Base-by-base conservation (phyloP, 768 basidiomycete genomes). In the Amanita inopinata region DNA sequence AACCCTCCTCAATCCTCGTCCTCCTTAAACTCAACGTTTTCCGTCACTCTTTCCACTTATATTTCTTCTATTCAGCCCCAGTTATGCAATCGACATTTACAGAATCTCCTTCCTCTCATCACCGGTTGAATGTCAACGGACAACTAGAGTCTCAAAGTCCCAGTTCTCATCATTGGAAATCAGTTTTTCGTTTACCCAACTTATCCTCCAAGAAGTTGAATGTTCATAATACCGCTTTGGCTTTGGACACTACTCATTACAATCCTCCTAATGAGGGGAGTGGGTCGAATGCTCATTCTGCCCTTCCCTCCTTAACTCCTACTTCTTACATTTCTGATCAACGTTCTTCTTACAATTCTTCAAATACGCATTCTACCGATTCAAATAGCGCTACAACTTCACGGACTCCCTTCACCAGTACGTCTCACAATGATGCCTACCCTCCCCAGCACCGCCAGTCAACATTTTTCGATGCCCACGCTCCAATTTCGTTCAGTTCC, bases 331-430 rank as follows among this genome's bases (percentile, higher is more conserved):
- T 65, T 25, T 74, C 75, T 22, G 77, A 78, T 62, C 73, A 74
- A 42, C 74, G 84, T 40, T 82, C 75, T 23, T 89, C 87, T 8
- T 83, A 76, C 62, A 85, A 81, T 56, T 87, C 84, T 10, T 86
- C 83, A 34, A 76, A 78, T 49, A 80, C 81, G 1, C 76, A 76
- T 47, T 87, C 86, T 11, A 80, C 71, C 51, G 85, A 85, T 53
- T 85, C 83, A 1, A 76, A 73, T 58, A 62, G 60, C 36, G 62
- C 58, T 12, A 41, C 50, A 40, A 38, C 53, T 4, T 51, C 61
- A 33, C 51, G 55, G 39, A 51, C 54, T 24, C 55, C 56, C 3
- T 54, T 53, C n/a, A 55, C 55, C 38, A 47, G 51, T 43, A 51
- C 59, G 40, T 60, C 58, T 33, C 59, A 46, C 20, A 38, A 38